Evolutionary conservation across 1,139 yeast species (phyloP), one percentile per base, ranked within the genome.

Genomic region (Lodderomyces jiufengensis): DNA sequence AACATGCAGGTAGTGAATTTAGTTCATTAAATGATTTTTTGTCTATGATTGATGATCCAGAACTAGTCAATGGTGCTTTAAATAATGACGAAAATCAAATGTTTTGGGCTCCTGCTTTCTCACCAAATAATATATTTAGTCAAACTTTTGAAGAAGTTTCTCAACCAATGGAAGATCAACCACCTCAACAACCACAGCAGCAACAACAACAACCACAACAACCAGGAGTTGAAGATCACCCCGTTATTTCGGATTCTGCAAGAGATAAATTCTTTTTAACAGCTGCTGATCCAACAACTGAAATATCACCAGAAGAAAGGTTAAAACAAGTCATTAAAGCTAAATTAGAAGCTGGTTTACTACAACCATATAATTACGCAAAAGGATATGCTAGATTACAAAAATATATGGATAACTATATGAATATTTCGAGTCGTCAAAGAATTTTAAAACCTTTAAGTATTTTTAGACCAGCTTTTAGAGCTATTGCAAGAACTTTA

Each of bases 261-360:
- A 73, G 90, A 46, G 97, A 90, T 55, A 88, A 88, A 60, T 92
- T 92, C 61, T 90, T 92, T 63, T 65, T 92, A 37, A 90, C 97
- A 0, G 97, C 98, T 0, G 97, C 97, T 0, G 97, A 92, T 55
- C 98, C 98, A 1, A 84, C 95, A 0, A 87, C 94, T 0, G 96
- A 87, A 50, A 84, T 85, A 27, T 85, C 95, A 0, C 97, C 97
- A 0, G 97, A 90, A 55, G 97, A 90, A 53, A 73, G 97, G 45
- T 70, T 92, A 48, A 87, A 87, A 52, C 95, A 88, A 54, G 97
- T 92, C n/a, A 90, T 92, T 50, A 84, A 86, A 51, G 97, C 98
- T 11, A 92, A 92, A 52, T 66, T 90, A 29, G 95, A 87, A 54
- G 98, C 98, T 0, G 98, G 97, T 0, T 68, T 92, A 32, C 63